Evolutionary conservation across 768 basidiomycete species (phyloP).

Genomic region (Rhodotorula graminis): DNA sequence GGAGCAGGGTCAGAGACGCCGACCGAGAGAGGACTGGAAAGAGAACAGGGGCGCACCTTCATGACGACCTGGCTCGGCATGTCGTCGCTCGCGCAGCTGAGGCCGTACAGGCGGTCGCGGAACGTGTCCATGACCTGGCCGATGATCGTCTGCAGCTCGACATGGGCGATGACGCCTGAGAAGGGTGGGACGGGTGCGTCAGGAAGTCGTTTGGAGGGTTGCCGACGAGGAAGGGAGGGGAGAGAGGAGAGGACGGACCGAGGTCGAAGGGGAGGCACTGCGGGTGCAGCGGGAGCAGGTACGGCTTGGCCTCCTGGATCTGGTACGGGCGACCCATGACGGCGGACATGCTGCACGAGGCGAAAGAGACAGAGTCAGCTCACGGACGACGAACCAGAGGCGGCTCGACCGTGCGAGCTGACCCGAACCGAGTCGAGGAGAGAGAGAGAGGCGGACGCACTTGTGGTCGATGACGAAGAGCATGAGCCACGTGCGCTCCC

Average conservation of each 20-base stretch:
- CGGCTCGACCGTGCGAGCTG: no score
- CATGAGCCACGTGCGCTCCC: conserved; percentile 83
- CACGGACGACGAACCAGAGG: no score
- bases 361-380: no score
- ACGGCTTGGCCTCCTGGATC: conserved; percentile 34
- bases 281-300: conserved; percentile 26
- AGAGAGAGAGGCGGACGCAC: background rate
- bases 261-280: conserved; percentile 31
- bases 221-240: background rate
- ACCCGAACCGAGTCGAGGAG: no score
- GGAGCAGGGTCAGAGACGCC: background rate
- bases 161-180: conserved; percentile 34
- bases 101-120: conserved; percentile 29
- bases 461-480: conserved; percentile 42
- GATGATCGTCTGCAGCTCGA: conserved; percentile 32
- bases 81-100: conserved; percentile 29
- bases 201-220: no score
- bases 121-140: conserved; percentile 37
- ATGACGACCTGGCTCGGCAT: conserved; percentile 33
- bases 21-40: background rate
- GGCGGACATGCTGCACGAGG: conserved; percentile 21
- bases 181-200: no score
- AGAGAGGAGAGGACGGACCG: conserved; percentile 1
- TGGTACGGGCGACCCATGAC: conserved; percentile 36
- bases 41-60: conserved; percentile 21